These are phyloP conservation scores for Clonostachys rhizophaga DNA, from an alignment of 2,329 filamentous ascomycete species.

Conservation along the genomic window DNA sequence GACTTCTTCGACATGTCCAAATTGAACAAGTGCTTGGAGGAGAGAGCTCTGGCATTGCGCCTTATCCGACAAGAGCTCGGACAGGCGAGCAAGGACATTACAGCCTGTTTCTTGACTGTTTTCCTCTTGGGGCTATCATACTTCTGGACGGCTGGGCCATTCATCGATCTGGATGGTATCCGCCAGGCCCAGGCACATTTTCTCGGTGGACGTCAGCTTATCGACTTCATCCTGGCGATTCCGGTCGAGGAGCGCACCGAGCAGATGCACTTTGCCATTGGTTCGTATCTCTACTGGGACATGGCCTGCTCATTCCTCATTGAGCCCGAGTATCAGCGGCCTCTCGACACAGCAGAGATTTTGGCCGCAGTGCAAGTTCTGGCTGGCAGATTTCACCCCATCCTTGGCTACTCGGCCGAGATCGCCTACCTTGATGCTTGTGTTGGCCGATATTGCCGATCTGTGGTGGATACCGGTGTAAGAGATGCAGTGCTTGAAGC, in stretches of 20 bases:
- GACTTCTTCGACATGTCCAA: background rate
- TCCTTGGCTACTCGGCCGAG: background rate
- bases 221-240: background rate
- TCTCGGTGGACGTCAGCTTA: background rate
- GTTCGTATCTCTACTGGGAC: background rate
- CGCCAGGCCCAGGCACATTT: background rate
- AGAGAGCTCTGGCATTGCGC: background rate
- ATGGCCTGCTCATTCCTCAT: background rate
- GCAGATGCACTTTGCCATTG: background rate
- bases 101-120: background rate
- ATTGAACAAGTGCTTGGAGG: background rate
- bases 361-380: background rate
- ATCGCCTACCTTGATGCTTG: background rate
- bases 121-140: background rate
- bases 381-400: background rate
- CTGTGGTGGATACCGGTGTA: background rate
- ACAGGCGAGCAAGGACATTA: background rate
- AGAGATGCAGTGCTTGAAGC: background rate
- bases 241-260: background rate
- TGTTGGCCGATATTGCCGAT: background rate
- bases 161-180: background rate
- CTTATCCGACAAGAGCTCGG: background rate
- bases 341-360: background rate
- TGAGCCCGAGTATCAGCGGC: background rate
- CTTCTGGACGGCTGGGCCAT: background rate